Evolutionary conservation across 2,329 filamentous ascomycete genomes (phyloP), one percentile per base, ranked within the genome.

Genomic region (Diaporthe caulivora): DNA sequence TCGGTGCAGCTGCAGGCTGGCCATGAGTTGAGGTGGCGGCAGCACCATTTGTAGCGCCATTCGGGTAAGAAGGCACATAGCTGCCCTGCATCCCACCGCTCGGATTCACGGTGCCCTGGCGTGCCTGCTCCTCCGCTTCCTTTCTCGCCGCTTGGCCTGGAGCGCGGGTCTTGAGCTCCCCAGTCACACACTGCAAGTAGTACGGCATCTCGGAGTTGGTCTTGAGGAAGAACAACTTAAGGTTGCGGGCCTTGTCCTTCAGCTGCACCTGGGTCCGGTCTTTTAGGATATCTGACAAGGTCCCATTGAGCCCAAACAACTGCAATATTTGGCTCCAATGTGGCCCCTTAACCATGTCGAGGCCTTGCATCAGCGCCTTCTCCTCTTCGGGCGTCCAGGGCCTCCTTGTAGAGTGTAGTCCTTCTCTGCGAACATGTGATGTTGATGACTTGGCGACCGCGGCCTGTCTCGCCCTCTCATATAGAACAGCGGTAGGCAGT

Each of bases 271-370:
- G 95, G 57, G 95, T 97, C 44, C 95, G 90, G 80, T 97, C 95
- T 77, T 95, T 96, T 26, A 97, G 87, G 31, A 96, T 93, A 77
- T 96, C 93, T 60, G 92, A 95, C 31, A 96, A 90, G 0, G 92
- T 93, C 7, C 95, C 95, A 54, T 92, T 93, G 0, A 91, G 89
- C 0, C 95, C 95, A 80, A 96, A 97, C 54, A 97, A 88, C 1
- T 92, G 92, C 17, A 98, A 86, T 60, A 98, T 98, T 80, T 97
- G 95, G 77, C 94, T 96, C 95, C 95, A 98, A 79, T 98, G 95
- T 24, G 95, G 95, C 0, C 95, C 95, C 80, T 95, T 95, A 60
- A 98, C 95, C 80, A 93, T 91, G 79, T 97, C 95, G 5, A 98
- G 89, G 1, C 95, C 95, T 64, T 93, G 91, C 92, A 98, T 96